Conservation (phyloP, 106 monocot genomes). For the Platanthera guangdongensis region DNA sequence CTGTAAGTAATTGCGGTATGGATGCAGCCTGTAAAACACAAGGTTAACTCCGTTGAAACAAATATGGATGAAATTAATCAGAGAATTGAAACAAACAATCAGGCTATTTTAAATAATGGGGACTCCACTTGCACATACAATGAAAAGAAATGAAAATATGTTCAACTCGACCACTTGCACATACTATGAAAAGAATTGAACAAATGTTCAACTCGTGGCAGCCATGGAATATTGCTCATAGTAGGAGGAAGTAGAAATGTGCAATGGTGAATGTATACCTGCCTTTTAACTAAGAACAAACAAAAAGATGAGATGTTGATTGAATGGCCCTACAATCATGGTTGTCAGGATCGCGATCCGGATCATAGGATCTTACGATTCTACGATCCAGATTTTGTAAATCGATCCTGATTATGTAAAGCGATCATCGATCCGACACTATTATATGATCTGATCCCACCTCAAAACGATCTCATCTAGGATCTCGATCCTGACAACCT, state of each 20-base stretch:
- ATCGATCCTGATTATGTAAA: no score
- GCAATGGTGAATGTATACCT: not conserved
- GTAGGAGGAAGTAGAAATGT: not conserved
- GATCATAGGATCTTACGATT: no score
- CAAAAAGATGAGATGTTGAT: not conserved
- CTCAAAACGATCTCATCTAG: no score
- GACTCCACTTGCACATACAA: not conserved
- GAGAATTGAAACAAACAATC: not conserved
- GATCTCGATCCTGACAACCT: no score
- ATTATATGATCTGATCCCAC: no score
- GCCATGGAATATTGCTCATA: not conserved
- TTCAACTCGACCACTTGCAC: not conserved
- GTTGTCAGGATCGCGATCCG: no score
- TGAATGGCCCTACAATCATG: not conserved
- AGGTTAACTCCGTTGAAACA: not conserved
- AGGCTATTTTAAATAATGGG: not conserved
- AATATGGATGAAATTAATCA: not conserved
- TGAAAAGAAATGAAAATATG: not conserved
- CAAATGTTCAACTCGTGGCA: not conserved
- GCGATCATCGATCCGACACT: no score
- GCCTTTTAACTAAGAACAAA: not conserved
- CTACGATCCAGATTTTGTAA: no score
- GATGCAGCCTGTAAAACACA: conserved; percentile 60
- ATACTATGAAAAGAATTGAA: not conserved
- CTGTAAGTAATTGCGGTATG: conserved; percentile 71